Evolutionary conservation across 441 rosid species (phyloP).

Genomic region (Metrosideros polymorpha): DNA sequence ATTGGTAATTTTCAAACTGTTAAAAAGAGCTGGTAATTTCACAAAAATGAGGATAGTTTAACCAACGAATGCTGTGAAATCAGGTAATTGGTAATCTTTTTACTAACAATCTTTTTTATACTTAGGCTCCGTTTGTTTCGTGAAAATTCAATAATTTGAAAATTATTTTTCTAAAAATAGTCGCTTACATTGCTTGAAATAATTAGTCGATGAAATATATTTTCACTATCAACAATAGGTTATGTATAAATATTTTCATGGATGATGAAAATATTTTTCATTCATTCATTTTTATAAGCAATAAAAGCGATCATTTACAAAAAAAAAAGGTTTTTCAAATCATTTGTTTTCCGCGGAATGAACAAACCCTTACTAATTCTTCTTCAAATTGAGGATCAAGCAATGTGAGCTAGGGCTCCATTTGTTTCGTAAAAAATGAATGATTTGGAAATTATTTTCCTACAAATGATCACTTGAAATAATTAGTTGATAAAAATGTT

Average conservation of each 20-base stretch:
- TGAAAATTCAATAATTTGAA: neutral
- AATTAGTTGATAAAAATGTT: neutral
- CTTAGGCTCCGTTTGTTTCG: neutral
- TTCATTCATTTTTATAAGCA: neutral
- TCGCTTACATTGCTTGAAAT: fast-evolving
- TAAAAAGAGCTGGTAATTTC: neutral
- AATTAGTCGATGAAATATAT: neutral
- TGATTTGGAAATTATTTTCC: neutral
- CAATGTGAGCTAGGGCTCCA: fast-evolving
- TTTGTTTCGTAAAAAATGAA: neutral
- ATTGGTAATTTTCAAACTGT: neutral
- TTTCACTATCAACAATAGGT: neutral
- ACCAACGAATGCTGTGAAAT: neutral
- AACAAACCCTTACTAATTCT: fast-evolving
- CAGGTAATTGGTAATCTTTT: neutral
- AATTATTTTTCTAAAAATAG: neutral
- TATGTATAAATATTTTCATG: neutral
- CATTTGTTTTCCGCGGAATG: fast-evolving
- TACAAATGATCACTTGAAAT: neutral
- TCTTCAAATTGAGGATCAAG: neutral
- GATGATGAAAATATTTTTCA: neutral
- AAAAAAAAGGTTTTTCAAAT: neutral
- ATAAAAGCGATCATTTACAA: fast-evolving
- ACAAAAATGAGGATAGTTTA: neutral
- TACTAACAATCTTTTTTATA: neutral